phyloP scores from a whole-genome alignment of 306 rosid species.

The Prunus fruticosa region DNA sequence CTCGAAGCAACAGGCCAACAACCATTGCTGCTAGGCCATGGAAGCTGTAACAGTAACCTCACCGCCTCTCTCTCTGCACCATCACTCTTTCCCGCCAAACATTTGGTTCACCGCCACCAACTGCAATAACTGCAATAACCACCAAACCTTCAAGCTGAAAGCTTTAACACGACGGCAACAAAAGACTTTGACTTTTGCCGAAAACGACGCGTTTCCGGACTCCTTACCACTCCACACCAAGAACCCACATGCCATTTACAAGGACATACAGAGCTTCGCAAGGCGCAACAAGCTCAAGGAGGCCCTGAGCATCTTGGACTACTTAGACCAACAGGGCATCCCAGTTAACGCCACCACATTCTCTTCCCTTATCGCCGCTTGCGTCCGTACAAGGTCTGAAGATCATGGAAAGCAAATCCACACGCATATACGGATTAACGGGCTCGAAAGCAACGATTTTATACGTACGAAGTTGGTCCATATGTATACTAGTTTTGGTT shows the following conservation, averaged over 20 bases:
- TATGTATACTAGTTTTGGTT: constrained; percentile 63
- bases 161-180: constrained; percentile 21
- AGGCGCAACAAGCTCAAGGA: constrained; percentile 46
- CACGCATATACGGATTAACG: constrained; percentile 46
- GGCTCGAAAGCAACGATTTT: constrained; percentile 53
- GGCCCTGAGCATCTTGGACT: constrained; percentile 60
- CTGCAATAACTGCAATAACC: constrained; percentile 5
- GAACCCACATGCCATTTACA: constrained; percentile 61
- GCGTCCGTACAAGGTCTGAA: constrained; percentile 53
- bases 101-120: constrained; percentile 11
- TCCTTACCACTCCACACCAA: constrained; percentile 69
- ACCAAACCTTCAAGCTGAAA: constrained; percentile 21
- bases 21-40: constrained; percentile 28
- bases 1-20: not conserved
- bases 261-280: constrained; percentile 52
- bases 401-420: constrained; percentile 45
- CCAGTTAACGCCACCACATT: constrained; percentile 69
- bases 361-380: constrained; percentile 57
- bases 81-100: constrained; percentile 40
- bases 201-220: constrained; percentile 59
- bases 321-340: constrained; percentile 59
- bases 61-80: constrained; percentile 27
- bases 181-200: constrained; percentile 25
- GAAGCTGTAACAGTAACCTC: constrained; percentile 29
- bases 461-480: constrained; percentile 49